A percentile compares a stretch with the other conserved stretches of the same genome.
Conservation (phyloP, 441 rosid genomes). For the Euphorbia celastroides region DNA sequence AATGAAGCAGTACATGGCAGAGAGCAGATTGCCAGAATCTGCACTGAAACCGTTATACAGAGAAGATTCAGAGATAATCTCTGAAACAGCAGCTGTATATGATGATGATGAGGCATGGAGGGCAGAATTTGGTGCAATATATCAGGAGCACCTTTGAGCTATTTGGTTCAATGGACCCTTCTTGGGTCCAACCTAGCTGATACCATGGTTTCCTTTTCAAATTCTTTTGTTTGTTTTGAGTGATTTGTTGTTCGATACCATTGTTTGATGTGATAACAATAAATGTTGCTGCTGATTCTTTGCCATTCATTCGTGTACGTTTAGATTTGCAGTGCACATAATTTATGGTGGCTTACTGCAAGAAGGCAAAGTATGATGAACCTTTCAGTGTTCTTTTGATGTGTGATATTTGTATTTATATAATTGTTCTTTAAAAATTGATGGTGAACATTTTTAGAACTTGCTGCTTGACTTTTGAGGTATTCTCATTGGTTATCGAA, state of each 20-base stretch:
- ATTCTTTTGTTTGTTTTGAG: not conserved
- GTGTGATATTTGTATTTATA: not conserved
- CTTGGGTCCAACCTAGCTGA: constrained; percentile 26
- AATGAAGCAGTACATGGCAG: constrained; percentile 74
- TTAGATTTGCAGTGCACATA: not conserved
- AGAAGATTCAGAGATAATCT: constrained; percentile 33
- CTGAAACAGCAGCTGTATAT: constrained; percentile 23
- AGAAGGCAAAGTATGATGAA: not conserved
- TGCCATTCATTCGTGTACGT: not conserved
- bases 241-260: not conserved
- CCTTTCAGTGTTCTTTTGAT: not conserved
- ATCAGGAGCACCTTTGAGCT: constrained; percentile 59
- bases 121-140: constrained; percentile 74
- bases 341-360: not conserved
- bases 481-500: constrained; percentile 72
- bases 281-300: constrained; percentile 4
- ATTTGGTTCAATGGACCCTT: constrained; percentile 17
- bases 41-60: constrained; percentile 56
- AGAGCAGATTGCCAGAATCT: constrained; percentile 80
- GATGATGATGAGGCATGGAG: constrained; percentile 82
- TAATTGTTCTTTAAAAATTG: not conserved
- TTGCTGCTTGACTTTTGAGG: constrained; percentile 83
- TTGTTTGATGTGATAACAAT: constrained; percentile 5
- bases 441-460: no score
- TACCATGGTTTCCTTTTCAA: not conserved